phyloP scores from a whole-genome alignment of 1,284 basidiomycete species.

The Ceratobasidium sp. region DNA sequence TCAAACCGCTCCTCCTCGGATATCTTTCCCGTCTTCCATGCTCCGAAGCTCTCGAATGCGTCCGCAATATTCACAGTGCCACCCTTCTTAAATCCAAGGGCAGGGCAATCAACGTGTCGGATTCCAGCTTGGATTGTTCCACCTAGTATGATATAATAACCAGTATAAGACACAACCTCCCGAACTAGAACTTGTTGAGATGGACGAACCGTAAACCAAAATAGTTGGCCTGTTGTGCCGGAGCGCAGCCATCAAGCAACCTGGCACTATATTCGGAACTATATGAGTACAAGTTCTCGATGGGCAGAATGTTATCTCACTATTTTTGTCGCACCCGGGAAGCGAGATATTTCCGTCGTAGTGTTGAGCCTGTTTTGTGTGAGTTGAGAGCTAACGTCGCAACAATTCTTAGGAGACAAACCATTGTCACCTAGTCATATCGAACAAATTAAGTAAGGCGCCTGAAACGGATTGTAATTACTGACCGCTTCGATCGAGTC shows the following conservation, averaged over 20 bases:
- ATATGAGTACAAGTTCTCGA: neutral
- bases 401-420: slow-evolving; percentile 55
- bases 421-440: slow-evolving; percentile 73
- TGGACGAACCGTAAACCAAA: slow-evolving; percentile 78
- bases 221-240: slow-evolving; percentile 88
- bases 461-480: slow-evolving; percentile 21
- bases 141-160: slow-evolving; percentile 13
- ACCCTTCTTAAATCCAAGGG: slow-evolving; percentile 81
- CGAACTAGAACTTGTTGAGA: slow-evolving; percentile 55
- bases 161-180: slow-evolving; percentile 33
- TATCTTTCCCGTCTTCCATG: slow-evolving; percentile 89
- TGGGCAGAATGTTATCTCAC: slow-evolving; percentile 47
- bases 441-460: neutral
- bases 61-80: slow-evolving; percentile 86
- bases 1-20: slow-evolving; percentile 82
- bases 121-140: slow-evolving; percentile 79
- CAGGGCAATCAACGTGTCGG: slow-evolving; percentile 82
- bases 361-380: slow-evolving; percentile 74
- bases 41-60: slow-evolving; percentile 87
- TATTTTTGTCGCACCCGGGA: slow-evolving; percentile 91
- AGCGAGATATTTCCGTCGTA: slow-evolving; percentile 87
- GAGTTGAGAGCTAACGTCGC: neutral
- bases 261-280: slow-evolving; percentile 70
- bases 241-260: slow-evolving; percentile 85
- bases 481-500: slow-evolving; percentile 89